These are phyloP conservation scores for Lachnellula subtilissima DNA, from an alignment of 2,329 filamentous ascomycete species.

Conservation along the genomic window DNA sequence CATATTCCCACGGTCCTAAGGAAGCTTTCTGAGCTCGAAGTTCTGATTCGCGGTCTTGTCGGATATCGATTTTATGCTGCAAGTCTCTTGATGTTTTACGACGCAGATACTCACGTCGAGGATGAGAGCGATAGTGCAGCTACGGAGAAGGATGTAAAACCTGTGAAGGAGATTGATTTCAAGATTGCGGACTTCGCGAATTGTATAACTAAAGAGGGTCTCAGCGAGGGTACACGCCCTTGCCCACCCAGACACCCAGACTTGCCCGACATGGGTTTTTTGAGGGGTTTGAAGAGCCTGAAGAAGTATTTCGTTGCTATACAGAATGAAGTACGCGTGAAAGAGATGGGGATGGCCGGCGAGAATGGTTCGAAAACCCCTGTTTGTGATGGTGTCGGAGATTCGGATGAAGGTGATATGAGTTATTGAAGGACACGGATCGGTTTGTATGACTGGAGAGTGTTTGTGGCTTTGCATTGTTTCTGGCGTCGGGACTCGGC, in stretches of 20 bases:
- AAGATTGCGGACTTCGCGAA: slow-evolving; percentile 99
- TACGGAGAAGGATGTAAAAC: slow-evolving; percentile 35
- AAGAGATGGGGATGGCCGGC: slow-evolving; percentile 15
- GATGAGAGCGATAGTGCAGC: slow-evolving; percentile 40
- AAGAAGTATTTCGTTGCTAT: slow-evolving; percentile 83
- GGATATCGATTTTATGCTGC: slow-evolving; percentile 95
- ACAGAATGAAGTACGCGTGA: slow-evolving; percentile 64
- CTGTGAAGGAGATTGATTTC: slow-evolving; percentile 66
- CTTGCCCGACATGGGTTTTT: slow-evolving; percentile 81
- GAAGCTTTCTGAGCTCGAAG: slow-evolving; percentile 77
- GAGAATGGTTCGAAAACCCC: slow-evolving; percentile 4
- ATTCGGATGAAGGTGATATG: slow-evolving; percentile 21
- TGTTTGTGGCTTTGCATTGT: slow-evolving; percentile 2
- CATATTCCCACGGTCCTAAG: slow-evolving; percentile 85
- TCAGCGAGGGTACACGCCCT: slow-evolving; percentile 48
- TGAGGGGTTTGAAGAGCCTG: slow-evolving; percentile 76
- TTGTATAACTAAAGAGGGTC: slow-evolving; percentile 84
- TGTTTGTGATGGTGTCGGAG: slow-evolving; percentile 2
- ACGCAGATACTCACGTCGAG: slow-evolving; percentile 64
- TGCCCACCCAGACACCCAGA: slow-evolving; percentile 80
- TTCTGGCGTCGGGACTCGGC: slow-evolving; percentile 8
- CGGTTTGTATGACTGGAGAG: not conserved
- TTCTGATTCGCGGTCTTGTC: slow-evolving; percentile 71
- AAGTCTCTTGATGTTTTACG: slow-evolving; percentile 91
- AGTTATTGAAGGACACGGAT: slow-evolving; percentile 21